A percentile compares a stretch with the other conserved stretches of the same genome.
phyloP scores from a whole-genome alignment of 768 basidiomycete genomes.

The Russula earlei region DNA sequence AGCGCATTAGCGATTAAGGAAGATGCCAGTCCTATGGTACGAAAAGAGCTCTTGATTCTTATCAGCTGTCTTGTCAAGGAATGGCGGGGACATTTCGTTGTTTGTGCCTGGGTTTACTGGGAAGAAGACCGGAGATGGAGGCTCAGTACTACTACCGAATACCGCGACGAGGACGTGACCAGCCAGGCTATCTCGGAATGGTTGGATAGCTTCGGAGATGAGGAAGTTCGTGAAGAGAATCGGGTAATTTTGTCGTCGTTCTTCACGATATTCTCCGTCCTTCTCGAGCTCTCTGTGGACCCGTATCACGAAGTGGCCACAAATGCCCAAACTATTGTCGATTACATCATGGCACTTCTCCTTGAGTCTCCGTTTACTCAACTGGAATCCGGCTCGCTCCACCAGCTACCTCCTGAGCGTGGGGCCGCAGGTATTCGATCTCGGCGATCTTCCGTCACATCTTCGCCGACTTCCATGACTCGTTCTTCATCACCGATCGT shows the following conservation, averaged over 20 bases:
- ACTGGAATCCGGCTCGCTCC: conserved; percentile 58
- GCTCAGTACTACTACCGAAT: conserved; percentile 27
- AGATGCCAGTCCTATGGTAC: conserved; percentile 93
- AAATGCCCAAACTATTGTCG: conserved; percentile 82
- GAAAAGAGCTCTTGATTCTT: conserved; percentile 87
- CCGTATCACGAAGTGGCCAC: conserved; percentile 89
- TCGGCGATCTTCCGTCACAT: conserved; percentile 41
- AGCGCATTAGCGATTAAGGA: conserved; percentile 83
- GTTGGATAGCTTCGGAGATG: conserved; percentile 61
- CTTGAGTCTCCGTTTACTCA: conserved; percentile 81
- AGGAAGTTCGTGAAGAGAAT: conserved; percentile 63
- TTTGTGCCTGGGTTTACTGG: conserved; percentile 95
- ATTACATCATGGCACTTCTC: conserved; percentile 85
- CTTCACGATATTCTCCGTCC: conserved; percentile 82
- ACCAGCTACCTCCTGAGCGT: conserved; percentile 35
- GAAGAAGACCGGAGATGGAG: conserved; percentile 74
- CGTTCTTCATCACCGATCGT: conserved; percentile 39
- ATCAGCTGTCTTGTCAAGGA: conserved; percentile 92
- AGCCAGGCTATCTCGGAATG: conserved; percentile 67
- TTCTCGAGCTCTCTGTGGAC: conserved; percentile 87
- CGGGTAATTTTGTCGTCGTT: conserved; percentile 82
- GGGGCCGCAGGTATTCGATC: conserved; percentile 29
- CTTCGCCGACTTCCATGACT: conserved; percentile 33
- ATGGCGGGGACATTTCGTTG: conserved; percentile 92
- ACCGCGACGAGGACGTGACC: conserved; percentile 61